These are phyloP conservation scores for Panaeolus papilionaceus DNA, from an alignment of 768 basidiomycete genomes.

Conservation along the genomic window DNA sequence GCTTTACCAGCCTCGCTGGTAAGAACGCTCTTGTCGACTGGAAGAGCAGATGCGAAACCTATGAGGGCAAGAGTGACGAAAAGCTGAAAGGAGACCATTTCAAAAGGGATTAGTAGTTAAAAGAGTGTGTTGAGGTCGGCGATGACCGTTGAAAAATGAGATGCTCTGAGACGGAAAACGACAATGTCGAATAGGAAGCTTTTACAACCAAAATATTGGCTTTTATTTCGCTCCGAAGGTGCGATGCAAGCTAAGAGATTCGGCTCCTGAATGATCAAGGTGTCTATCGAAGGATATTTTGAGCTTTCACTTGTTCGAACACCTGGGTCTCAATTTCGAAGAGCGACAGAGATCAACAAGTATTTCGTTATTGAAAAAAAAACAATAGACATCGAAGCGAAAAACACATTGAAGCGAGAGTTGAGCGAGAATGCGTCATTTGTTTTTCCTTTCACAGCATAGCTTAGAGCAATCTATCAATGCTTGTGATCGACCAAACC, in stretches of 20 bases:
- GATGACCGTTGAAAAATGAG: not conserved
- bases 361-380: too few species aligned
- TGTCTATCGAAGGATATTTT: not conserved
- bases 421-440: too few species aligned
- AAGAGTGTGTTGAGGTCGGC: not conserved
- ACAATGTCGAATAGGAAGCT: not conserved
- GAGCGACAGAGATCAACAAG: too few species aligned
- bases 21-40: not conserved
- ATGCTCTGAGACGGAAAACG: not conserved
- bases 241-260: too few species aligned
- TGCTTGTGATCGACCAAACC: too few species aligned
- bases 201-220: not conserved
- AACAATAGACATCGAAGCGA: too few species aligned
- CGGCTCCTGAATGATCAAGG: not conserved
- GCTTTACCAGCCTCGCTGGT: too few species aligned
- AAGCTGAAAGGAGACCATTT: not conserved
- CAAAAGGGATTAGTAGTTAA: not conserved
- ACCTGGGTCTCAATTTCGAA: too few species aligned
- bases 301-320: too few species aligned
- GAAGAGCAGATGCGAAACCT: not conserved
- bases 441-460: too few species aligned
- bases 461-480: too few species aligned
- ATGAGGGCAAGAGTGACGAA: not conserved
- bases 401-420: too few species aligned
- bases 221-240: not conserved